Percentiles rank a stretch among this genome's conserved stretches.
These are phyloP conservation scores for Bruguiera sexangula DNA, from an alignment of 345 rosid species.

Conservation along the genomic window DNA sequence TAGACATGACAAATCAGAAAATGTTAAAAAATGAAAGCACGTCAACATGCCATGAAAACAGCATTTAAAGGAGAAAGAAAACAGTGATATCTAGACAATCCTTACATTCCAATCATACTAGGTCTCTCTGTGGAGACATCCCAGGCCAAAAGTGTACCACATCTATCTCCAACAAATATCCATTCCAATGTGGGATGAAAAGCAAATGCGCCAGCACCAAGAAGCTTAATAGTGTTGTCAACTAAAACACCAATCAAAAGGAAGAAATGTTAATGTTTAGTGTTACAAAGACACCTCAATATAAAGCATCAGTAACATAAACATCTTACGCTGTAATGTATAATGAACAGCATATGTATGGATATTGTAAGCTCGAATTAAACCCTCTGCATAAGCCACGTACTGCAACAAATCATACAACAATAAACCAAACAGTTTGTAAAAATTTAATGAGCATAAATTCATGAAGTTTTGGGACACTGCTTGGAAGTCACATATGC, in stretches of 20 bases:
- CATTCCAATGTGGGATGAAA: slow-evolving; percentile 95
- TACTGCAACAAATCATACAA: slow-evolving; percentile 50
- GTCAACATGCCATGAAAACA: background rate
- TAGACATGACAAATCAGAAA: background rate
- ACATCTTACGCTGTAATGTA: slow-evolving; percentile 78
- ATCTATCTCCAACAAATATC: slow-evolving; percentile 98
- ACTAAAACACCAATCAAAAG: slow-evolving; percentile 44
- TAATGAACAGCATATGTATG: slow-evolving; percentile 88
- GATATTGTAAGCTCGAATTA: slow-evolving; percentile 95
- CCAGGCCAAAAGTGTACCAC: slow-evolving; percentile 95
- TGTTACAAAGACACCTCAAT: slow-evolving; percentile 8
- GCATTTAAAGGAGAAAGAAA: background rate
- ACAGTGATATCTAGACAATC: slow-evolving; percentile 2
- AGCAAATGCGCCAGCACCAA: slow-evolving; percentile 93
- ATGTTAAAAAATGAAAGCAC: background rate
- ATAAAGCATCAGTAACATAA: slow-evolving; percentile 7
- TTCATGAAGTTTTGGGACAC: background rate
- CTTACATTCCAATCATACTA: slow-evolving; percentile 94
- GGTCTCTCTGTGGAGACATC: slow-evolving; percentile 99
- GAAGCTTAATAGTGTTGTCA: slow-evolving; percentile 89
- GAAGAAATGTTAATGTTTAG: slow-evolving; percentile 2
- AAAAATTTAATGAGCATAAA: slow-evolving; percentile 6
- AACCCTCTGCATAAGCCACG: slow-evolving; percentile 97
- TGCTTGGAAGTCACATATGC: background rate
- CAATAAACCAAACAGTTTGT: slow-evolving; percentile 2